Evolutionary conservation across 164 flowering plant genomes (phyloP).

Genomic region (Piper longum): DNA sequence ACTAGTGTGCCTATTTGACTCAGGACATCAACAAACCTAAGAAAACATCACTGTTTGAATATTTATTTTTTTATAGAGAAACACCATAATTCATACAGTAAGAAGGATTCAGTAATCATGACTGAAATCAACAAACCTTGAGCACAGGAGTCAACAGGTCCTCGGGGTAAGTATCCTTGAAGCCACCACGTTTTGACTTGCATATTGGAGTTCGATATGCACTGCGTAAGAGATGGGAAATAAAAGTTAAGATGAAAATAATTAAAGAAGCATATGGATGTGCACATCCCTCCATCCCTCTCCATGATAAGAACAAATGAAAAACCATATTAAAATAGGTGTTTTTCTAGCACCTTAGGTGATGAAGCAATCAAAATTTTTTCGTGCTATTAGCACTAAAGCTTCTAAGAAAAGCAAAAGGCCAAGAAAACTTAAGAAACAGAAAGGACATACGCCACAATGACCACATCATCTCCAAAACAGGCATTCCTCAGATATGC

Average conservation of each 20-base stretch:
- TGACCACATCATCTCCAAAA: slow-evolving; percentile 85
- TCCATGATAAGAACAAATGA: background rate
- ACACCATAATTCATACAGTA: background rate
- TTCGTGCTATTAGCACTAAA: no score
- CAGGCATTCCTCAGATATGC: slow-evolving; percentile 53
- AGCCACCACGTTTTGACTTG: slow-evolving; percentile 85
- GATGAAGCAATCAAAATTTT: no score
- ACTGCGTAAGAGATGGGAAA: slow-evolving; percentile 16
- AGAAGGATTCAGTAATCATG: background rate
- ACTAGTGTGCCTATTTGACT: background rate
- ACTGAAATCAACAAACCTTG: slow-evolving; percentile 31
- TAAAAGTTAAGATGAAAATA: background rate
- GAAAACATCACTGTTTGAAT: background rate
- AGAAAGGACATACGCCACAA: slow-evolving; percentile 69
- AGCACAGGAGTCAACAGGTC: slow-evolving; percentile 82
- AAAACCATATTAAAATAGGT: background rate
- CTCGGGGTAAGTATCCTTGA: slow-evolving; percentile 80
- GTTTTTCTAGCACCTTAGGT: no score
- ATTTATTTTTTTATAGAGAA: background rate
- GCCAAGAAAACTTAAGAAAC: background rate
- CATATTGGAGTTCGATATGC: slow-evolving; percentile 70
- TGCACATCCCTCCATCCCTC: background rate
- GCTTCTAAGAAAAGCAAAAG: background rate
- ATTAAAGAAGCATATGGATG: background rate
- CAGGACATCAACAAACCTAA: background rate